phyloP scores from a whole-genome alignment of 2,329 filamentous ascomycete species.

The Xylariaceae sp. region DNA sequence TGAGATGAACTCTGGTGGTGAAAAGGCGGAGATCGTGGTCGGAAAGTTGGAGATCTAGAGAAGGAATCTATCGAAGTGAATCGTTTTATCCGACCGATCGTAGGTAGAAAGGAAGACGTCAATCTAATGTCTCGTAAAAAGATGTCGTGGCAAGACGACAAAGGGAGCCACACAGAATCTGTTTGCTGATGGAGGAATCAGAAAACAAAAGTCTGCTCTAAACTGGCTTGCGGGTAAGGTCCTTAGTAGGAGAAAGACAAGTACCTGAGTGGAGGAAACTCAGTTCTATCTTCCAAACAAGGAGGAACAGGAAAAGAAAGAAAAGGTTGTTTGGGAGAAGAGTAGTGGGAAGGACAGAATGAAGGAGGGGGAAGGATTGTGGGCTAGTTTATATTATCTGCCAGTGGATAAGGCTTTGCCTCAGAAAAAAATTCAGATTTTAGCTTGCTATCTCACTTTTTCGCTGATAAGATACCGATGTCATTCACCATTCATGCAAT shows the following conservation, averaged over 20 bases:
- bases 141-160: constrained; percentile 4
- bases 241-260: constrained; percentile 12
- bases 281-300: constrained; percentile 20
- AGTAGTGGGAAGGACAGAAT: constrained; percentile 3
- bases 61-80: constrained; percentile 19
- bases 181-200: constrained; percentile 17
- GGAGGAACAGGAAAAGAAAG: constrained; percentile 12
- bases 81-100: constrained; percentile 21
- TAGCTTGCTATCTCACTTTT: not conserved
- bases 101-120: constrained; percentile 7
- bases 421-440: constrained; percentile 13
- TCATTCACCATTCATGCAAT: not conserved
- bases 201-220: constrained; percentile 15
- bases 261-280: constrained; percentile 17
- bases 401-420: constrained; percentile 11
- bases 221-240: constrained; percentile 5
- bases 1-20: too few species aligned
- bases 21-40: not conserved
- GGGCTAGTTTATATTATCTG: constrained; percentile 19
- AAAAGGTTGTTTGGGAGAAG: constrained; percentile 10
- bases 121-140: constrained; percentile 13
- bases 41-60: constrained; percentile 9
- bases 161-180: constrained; percentile 12
- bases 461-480: constrained; percentile 4
- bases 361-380: constrained; percentile 13